Evolutionary conservation across 495 filamentous ascomycete genomes (phyloP), one percentile per base, ranked within the genome.

Genomic region (Aspergillus funiculosus): DNA sequence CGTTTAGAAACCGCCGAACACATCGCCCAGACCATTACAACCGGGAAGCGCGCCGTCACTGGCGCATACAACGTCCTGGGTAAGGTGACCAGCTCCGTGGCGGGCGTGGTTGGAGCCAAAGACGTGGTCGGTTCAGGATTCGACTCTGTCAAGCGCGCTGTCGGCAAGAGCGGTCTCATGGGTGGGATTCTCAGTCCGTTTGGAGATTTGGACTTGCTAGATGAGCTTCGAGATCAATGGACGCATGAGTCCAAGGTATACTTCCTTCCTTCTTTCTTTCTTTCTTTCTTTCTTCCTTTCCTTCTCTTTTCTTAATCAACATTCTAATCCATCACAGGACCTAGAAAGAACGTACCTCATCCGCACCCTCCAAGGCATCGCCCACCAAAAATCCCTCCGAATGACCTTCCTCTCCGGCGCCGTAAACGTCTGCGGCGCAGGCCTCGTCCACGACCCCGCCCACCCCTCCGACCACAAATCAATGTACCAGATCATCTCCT

Each of bases 401-500:
- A 95, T 97, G 87, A 96, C 89, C 9, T 96, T 98, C 69, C 68
- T 98, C 42, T 90, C 85, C 26, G 92, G 92, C 53, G 84, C 89
- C 53, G 91, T 96, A 63, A 89, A 89, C 63, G 84, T 81, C 64
- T 89, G 85, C 55, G 92, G 92, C 50, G 92, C 94, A 10, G 92
- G 92, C 52, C 79, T 97, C 9, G 81, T 98, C 9, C 91, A 97
- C 69, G 94, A 98, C 68, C 94, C 94, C 0, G 71, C 82, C 15
- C 86, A 91, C 61, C 91, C 90, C 0, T 75, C 74, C 14, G 89
- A 95, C 67, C 90, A 98, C 73, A 98, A 98, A 67, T 96, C 92
- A 9, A 98, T 98, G 92, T 98, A 94, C 70, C 92, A 98, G 58
- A 78, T 98, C 56, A 95, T 98, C 60, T 78, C 89, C 10, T 88